Conservation (phyloP, 805 yeast species). For the Zygosaccharomyces gambellarensis region DNA sequence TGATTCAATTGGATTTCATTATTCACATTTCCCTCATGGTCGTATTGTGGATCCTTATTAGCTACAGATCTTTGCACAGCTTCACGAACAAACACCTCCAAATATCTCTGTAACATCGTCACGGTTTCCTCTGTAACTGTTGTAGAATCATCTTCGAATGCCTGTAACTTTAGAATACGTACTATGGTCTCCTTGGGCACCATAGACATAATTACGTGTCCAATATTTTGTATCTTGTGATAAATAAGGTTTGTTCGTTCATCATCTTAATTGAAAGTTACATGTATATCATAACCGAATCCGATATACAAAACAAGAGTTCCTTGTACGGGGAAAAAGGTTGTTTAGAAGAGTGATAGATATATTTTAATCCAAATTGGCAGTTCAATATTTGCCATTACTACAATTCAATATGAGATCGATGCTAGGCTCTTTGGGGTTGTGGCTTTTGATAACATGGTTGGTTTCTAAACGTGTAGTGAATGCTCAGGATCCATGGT, state of each 20-base stretch:
- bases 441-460: background rate
- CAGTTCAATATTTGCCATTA: background rate
- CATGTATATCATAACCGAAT: background rate
- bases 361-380: background rate
- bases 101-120: constrained; percentile 21
- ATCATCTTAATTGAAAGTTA: background rate
- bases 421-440: background rate
- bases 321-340: background rate
- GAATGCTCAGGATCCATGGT: constrained; percentile 21
- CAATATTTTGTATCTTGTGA: background rate
- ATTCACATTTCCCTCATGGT: background rate
- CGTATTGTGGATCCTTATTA: constrained; percentile 8
- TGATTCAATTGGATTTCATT: constrained; percentile 19
- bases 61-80: constrained; percentile 29
- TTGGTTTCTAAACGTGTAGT: background rate
- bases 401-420: background rate
- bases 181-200: constrained; percentile 24
- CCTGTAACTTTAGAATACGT: constrained; percentile 19
- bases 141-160: constrained; percentile 20
- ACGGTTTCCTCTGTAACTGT: constrained; percentile 24
- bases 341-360: background rate
- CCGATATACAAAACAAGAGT: background rate
- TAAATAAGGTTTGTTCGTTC: background rate
- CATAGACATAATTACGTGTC: constrained; percentile 1
- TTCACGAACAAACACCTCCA: constrained; percentile 30